Evolutionary conservation across 768 basidiomycete genomes (phyloP), one percentile per base, ranked within the genome.

Genomic region (Lactarius sanguifluus): DNA sequence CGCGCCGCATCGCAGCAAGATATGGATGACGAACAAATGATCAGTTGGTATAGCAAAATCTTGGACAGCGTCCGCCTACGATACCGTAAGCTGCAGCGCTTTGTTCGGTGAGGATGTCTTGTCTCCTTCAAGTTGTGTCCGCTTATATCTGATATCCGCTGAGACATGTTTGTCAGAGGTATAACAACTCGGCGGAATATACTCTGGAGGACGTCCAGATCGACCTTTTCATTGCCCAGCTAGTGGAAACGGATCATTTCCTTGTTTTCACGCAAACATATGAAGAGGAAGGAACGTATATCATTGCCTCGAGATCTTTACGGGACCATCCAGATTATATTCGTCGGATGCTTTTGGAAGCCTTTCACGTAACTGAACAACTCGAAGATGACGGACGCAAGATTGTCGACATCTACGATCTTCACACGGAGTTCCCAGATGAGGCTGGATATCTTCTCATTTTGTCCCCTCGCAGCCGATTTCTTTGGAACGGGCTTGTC

Each of bases 161-260:
- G 65, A 90, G 89, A 68, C 85, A 85, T 4, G 79, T 90, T 55
- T 89, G 91, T 0, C 92, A 94, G 71, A 86, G 93, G 57, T 96
- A 96, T 79, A 91, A 91, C 72, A 97, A 96, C 76, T 92, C 95
- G 6, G 91, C 94, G 1, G 95, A 97, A 75, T 98, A 96, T 72
- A 85, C 81, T 66, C 81, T 98, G 38, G 90, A 93, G 65, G 81
- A 86, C 62, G 79, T 89, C 43, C 81, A 88, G 52, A 79, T 96
- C 65, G 90, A 91, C 60, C 81, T 82, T n/a, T 91, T 96, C 76
- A 90, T 98, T 62, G 80, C 86, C 28, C 81, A 83, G 13, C 82
- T 99, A 9, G 86, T 91, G 25, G 85, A 88, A 38, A 88, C 93
- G 8, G 94, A 92, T 69, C 96, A 98, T 75, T 90, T 95, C 77